A percentile compares a stretch with the other conserved stretches of the same genome.
Evolutionary conservation across 2,329 filamentous ascomycete species (phyloP).

Genomic region (Cadophora sp.): DNA sequence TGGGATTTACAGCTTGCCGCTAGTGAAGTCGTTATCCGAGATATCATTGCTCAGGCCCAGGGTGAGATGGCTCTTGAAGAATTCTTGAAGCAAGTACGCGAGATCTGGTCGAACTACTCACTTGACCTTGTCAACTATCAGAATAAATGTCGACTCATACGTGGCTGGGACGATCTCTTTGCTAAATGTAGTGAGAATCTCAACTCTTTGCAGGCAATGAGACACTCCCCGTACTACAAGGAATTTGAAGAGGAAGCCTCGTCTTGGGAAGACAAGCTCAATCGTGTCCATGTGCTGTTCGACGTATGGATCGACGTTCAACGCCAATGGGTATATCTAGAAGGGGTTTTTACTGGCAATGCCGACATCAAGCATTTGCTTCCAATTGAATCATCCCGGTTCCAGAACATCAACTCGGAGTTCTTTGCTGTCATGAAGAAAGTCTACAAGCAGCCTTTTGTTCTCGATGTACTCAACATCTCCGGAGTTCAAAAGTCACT

Average conservation of each 20-base stretch:
- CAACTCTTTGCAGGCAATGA: slow-evolving; percentile 98
- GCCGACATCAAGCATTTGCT: slow-evolving; percentile 98
- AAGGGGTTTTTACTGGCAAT: slow-evolving; percentile 98
- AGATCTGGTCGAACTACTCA: slow-evolving; percentile 95
- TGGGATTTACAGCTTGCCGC: slow-evolving; percentile 95
- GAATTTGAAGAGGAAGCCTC: slow-evolving; percentile 98
- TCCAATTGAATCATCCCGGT: slow-evolving; percentile 93
- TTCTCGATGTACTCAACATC: slow-evolving; percentile 95
- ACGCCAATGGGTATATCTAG: slow-evolving; percentile 98
- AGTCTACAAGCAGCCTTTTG: slow-evolving; percentile 93
- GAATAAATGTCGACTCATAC: slow-evolving; percentile 96
- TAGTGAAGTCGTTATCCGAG: slow-evolving; percentile 85
- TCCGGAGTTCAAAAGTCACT: slow-evolving; percentile 95
- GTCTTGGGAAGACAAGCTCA: slow-evolving; percentile 97
- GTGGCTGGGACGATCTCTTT: slow-evolving; percentile 97
- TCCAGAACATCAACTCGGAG: slow-evolving; percentile 99
- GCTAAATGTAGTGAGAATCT: slow-evolving; percentile 98
- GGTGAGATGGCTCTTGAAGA: slow-evolving; percentile 99
- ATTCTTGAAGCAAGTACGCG: slow-evolving; percentile 93
- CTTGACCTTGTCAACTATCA: slow-evolving; percentile 97
- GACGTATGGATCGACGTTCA: slow-evolving; percentile 99
- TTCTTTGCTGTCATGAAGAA: slow-evolving; percentile 99
- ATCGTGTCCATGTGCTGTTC: slow-evolving; percentile 95
- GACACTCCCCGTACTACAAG: slow-evolving; percentile 98
- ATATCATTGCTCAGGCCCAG: slow-evolving; percentile 94